These are phyloP conservation scores for Didymellaceae sp. DNA, from an alignment of 2,329 filamentous ascomycete genomes.

Conservation along the genomic window DNA sequence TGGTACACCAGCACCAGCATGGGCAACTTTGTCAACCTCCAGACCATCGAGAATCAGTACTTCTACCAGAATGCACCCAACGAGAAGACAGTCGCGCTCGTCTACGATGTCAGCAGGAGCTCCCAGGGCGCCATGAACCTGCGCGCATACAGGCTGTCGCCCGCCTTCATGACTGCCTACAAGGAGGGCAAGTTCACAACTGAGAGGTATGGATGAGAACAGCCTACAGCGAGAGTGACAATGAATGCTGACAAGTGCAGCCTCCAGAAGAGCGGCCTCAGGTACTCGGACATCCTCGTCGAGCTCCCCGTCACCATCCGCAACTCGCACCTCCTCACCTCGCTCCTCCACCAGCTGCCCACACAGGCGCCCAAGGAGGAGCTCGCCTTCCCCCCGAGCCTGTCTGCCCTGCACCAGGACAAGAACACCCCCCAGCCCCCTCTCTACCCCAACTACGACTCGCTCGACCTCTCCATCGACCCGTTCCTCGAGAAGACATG, in stretches of 20 bases:
- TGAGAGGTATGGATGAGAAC: conserved; percentile 71
- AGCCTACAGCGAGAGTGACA: no score
- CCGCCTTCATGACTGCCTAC: conserved; percentile 84
- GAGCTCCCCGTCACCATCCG: conserved; percentile 90
- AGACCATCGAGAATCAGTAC: conserved; percentile 97
- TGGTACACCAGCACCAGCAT: conserved; percentile 99
- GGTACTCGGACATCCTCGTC: conserved; percentile 90
- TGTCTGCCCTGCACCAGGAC: conserved; percentile 76
- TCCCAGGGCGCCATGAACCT: conserved; percentile 89
- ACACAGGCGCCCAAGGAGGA: conserved; percentile 68
- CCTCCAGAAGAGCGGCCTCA: conserved; percentile 90
- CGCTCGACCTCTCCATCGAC: conserved; percentile 90
- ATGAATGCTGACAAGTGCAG: conserved; percentile 63
- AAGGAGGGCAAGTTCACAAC: conserved; percentile 98
- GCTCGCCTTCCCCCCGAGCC: conserved; percentile 77
- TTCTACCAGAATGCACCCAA: conserved; percentile 94
- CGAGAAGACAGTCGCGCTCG: conserved; percentile 83
- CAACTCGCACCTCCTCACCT: conserved; percentile 96
- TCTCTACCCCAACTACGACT: conserved; percentile 86
- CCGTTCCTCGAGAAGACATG: conserved; percentile 98
- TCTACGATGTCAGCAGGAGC: conserved; percentile 95
- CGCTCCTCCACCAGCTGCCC: conserved; percentile 92
- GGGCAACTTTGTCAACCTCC: conserved; percentile 96
- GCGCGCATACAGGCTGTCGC: conserved; percentile 88
- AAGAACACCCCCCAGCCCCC: conserved; percentile 64